Evolutionary conservation across 371 early-diverging fungal genomes (phyloP), one percentile per base, ranked within the genome.

Genomic region (Mucor lusitanicus): DNA sequence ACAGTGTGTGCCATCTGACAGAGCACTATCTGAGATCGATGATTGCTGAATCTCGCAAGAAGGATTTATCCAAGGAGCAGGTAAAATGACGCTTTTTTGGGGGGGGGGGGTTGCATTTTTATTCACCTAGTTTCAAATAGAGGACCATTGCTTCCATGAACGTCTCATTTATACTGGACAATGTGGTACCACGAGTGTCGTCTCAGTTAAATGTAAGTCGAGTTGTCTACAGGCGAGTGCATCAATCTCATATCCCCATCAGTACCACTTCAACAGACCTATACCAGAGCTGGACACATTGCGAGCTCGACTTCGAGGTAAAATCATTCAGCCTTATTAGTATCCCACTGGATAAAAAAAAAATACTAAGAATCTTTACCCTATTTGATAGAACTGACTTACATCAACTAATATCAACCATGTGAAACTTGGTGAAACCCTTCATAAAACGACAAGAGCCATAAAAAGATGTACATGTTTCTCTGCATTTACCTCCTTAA

Each of bases 241-340:
- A 6, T 3, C 33, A 21, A 42, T 9, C 21, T 64, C 25, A 25
- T 62, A 2, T 30, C 30, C 3, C 44, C 15, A 12, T 11, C 67
- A 85, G 82, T 77, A 82, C 58, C 88, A 86, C 39, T 88, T 88
- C 68, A 85, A 88, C 70, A 73, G 88, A 50, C 84, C 87, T 58
- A 87, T 88, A 75, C 88, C 88, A 30, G 88, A 88, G 66, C 67
- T 88, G 53, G 88, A 88, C 65, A 77, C 82, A 23, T 71, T 88
- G 46, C 75, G 87, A 35, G 86, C 86, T 39, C 81, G 79, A 58
- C 73, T 88, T 60, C 79, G 85, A 80, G 85, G 86, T 82, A 72
- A 74, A 28, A 23, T n/a, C 21, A 19, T 32, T 55, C 56, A 32
- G n/a, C 56, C 32, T n/a, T 32, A 32, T 32, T 5, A 40, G 17